Percentiles rank a stretch among this genome's conserved stretches.
These are phyloP conservation scores for Tephrocybe sp. DNA, from an alignment of 768 basidiomycete genomes.

Conservation along the genomic window DNA sequence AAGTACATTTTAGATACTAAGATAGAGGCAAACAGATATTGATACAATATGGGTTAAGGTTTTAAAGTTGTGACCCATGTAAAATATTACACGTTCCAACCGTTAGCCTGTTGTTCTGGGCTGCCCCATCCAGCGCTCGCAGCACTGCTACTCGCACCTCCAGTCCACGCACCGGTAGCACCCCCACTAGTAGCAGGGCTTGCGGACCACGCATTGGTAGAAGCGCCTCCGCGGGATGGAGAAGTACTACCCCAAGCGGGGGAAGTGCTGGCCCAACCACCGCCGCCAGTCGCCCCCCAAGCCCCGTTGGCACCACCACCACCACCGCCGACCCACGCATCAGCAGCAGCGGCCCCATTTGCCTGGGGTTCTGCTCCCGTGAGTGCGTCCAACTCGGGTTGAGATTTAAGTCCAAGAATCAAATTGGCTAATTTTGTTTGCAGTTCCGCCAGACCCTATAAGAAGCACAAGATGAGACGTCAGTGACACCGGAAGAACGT, in stretches of 20 bases:
- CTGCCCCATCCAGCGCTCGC: constrained; percentile 47
- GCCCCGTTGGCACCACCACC: constrained; percentile 23
- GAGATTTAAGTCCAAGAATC: constrained; percentile 69
- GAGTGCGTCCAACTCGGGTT: constrained; percentile 54
- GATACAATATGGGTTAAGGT: neutral
- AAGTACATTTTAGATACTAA: neutral
- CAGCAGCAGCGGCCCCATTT: constrained; percentile 26
- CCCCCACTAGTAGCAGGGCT: constrained; percentile 19
- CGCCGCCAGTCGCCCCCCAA: constrained; percentile 7
- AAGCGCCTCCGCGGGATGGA: constrained; percentile 25
- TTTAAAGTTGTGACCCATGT: neutral
- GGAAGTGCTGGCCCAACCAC: constrained; percentile 2
- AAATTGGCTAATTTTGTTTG: constrained; percentile 80
- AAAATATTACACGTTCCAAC: constrained; percentile 46
- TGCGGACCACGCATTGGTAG: constrained; percentile 16
- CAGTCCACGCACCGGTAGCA: constrained; percentile 21
- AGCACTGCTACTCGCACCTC: constrained; percentile 18
- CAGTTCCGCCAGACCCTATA: constrained; percentile 71
- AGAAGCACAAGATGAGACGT: constrained; percentile 3
- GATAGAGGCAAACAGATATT: neutral
- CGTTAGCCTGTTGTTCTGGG: constrained; percentile 46
- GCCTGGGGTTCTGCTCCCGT: constrained; percentile 35
- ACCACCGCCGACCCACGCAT: constrained; percentile 15
- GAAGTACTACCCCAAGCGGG: constrained; percentile 22
- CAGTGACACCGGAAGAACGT: neutral